Evolutionary conservation across 2,329 filamentous ascomycete genomes (phyloP).

Genomic region (Curvularia spicifera): DNA sequence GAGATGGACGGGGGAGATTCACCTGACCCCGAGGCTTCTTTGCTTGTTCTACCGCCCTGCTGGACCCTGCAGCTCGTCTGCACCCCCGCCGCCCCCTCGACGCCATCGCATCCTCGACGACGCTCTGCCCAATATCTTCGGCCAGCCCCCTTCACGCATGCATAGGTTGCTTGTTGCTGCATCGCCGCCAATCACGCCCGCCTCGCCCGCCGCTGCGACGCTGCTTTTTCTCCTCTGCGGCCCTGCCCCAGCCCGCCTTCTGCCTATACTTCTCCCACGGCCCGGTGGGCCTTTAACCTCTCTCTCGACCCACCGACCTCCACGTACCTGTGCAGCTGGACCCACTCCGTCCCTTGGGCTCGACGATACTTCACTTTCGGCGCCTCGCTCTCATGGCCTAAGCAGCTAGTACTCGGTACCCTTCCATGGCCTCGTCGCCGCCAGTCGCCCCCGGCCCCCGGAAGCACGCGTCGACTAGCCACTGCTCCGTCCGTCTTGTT

Average conservation of each 20-base stretch:
- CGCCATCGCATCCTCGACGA: too few species aligned
- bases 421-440: conserved; percentile 27
- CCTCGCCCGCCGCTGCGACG: conserved; percentile 2
- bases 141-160: conserved; percentile 3
- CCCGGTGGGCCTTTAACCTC: conserved; percentile 29
- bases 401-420: conserved; percentile 27
- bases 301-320: conserved; percentile 15
- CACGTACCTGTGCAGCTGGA: conserved; percentile 30
- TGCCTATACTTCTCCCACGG: conserved; percentile 28
- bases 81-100: conserved; percentile 25
- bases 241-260: conserved; percentile 5
- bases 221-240: neutral
- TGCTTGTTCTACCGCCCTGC: conserved; percentile 15
- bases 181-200: conserved; percentile 32
- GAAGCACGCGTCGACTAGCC: conserved; percentile 25
- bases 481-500: conserved; percentile 29
- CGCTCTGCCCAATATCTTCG: neutral
- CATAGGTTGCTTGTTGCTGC: conserved; percentile 26
- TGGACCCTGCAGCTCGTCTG: conserved; percentile 31
- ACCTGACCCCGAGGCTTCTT: conserved; percentile 12
- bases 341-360: conserved; percentile 21
- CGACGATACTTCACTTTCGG: conserved; percentile 13
- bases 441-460: conserved; percentile 30
- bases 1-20: neutral
- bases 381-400: conserved; percentile 22